phyloP scores from a whole-genome alignment of 148 eudicot species.

The Fallopia convolvulus region DNA sequence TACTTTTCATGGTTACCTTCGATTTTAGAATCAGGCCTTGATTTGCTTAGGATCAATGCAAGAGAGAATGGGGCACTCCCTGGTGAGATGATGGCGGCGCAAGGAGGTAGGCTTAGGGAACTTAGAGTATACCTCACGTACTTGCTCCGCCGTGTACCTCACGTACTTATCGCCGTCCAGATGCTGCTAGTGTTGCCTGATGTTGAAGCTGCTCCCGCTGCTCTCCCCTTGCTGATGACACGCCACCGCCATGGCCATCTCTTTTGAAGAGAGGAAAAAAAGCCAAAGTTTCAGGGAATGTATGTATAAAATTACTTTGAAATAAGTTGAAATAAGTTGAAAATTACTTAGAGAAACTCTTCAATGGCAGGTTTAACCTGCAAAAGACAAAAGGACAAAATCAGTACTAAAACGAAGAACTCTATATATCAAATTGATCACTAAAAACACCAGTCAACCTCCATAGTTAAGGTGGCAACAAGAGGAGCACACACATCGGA shows the following conservation, averaged over 20 bases:
- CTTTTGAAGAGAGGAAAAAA: no score
- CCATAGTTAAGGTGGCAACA: constrained; percentile 90
- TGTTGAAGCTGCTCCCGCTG: no score
- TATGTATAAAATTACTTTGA: constrained; percentile 36
- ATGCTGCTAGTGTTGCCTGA: constrained; percentile 11
- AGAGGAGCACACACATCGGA: constrained; percentile 91
- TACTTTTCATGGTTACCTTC: constrained; percentile 33
- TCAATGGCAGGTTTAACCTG: constrained; percentile 80
- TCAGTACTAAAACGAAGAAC: neutral
- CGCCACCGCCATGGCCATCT: no score
- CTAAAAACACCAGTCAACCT: constrained; percentile 32
- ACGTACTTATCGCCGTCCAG: constrained; percentile 71
- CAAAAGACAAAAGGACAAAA: constrained; percentile 5
- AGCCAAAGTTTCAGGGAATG: no score
- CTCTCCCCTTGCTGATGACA: no score
- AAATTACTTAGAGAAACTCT: constrained; percentile 59
- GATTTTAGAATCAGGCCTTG: constrained; percentile 95
- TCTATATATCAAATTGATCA: neutral
- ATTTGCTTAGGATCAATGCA: constrained; percentile 87
- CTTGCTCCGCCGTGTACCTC: constrained; percentile 78
- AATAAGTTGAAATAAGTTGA: constrained; percentile 38
- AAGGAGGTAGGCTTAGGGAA: constrained; percentile 87
- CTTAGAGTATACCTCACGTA: constrained; percentile 73
- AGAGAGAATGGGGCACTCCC: constrained; percentile 71
- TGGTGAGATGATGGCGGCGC: constrained; percentile 74